Evolutionary conservation across 2,329 filamentous ascomycete genomes (phyloP), one percentile per base, ranked within the genome.

Genomic region (Daldinia eschscholtzii): DNA sequence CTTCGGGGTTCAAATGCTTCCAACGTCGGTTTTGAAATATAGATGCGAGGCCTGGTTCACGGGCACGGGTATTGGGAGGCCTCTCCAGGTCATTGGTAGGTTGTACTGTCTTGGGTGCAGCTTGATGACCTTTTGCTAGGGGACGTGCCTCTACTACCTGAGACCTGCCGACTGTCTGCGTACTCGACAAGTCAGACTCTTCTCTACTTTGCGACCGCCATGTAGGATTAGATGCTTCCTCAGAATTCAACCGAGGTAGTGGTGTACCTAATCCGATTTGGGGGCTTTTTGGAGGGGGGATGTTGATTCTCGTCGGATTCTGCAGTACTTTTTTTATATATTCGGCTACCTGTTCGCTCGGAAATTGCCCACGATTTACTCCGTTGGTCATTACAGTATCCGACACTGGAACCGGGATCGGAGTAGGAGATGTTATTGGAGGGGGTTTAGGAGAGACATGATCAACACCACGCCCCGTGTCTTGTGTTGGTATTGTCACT

Each of bases 1-100:
- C 53, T 20, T 70, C 63, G 3, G 58, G 64, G 9, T 53, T 59
- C 1, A 70, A 30, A 10, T 44, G 3, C 26, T 59, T 72, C 71
- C 61, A 66, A 20, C 20, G 37, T 55, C 23, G 59, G 20, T 67
- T 50, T 18, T 12, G 48, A 37, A 56, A 10, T 37, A 66, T 56
- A 20, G 66, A 55, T 12, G 52, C 44, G 5, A 61, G 28, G 5
- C 28, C 48, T 6, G 64, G 41, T 48, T 37, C 20, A 23, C 4
- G 12, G 9, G 7, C 28, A 6, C 46, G 37, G 1, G 28, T n/a
- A 15, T 39, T 13, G 12, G 26, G 18, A 12, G 20, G n/a, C n/a
- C 13, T 50, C 37, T 28, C 37, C n/a, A 15, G 15, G 30, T 28
- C 9, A 10, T 37, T 23, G 12, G 12, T 10, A 28, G 28, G 2